A percentile compares a stretch with the other conserved stretches of the same genome.
Conservation (phyloP, 1,139 yeast genomes). For the Nakaseomyces delphensis region DNA sequence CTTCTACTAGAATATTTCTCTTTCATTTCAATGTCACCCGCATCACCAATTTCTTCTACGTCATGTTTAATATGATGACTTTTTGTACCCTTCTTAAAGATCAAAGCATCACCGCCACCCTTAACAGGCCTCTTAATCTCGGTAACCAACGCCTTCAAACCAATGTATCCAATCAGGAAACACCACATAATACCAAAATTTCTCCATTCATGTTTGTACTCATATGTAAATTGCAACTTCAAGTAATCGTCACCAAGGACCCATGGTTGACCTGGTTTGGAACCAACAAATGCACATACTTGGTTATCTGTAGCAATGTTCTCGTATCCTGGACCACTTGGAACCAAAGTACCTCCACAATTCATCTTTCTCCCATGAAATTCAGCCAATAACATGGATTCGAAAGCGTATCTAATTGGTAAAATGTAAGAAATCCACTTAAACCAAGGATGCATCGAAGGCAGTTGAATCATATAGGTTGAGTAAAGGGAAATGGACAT, state of each 20-base stretch:
- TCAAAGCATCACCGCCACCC: conserved; percentile 38
- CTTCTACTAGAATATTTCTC: conserved; percentile 16
- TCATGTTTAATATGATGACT: conserved; percentile 12
- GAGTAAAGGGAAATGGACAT: conserved; percentile 44
- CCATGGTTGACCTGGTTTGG: conserved; percentile 34
- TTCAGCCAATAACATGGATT: conserved; percentile 46
- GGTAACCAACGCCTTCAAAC: conserved; percentile 33
- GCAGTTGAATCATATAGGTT: conserved; percentile 48
- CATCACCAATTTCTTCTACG: conserved; percentile 17
- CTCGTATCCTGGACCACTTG: conserved; percentile 45
- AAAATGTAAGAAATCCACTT: conserved; percentile 53
- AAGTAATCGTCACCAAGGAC: conserved; percentile 44
- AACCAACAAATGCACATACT: conserved; percentile 45
- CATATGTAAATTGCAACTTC: conserved; percentile 33
- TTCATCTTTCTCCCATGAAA: conserved; percentile 49
- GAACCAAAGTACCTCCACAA: conserved; percentile 41
- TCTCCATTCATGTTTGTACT: conserved; percentile 41
- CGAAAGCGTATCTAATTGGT: conserved; percentile 51
- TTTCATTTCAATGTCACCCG: conserved; percentile 14
- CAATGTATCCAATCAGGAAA: conserved; percentile 35
- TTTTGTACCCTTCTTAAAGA: conserved; percentile 33
- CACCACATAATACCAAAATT: conserved; percentile 43
- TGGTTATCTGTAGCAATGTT: conserved; percentile 34
- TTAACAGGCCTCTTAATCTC: conserved; percentile 36
- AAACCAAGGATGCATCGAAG: conserved; percentile 58